phyloP scores from a whole-genome alignment of 805 yeast species.

The Pichia cabralensis region DNA sequence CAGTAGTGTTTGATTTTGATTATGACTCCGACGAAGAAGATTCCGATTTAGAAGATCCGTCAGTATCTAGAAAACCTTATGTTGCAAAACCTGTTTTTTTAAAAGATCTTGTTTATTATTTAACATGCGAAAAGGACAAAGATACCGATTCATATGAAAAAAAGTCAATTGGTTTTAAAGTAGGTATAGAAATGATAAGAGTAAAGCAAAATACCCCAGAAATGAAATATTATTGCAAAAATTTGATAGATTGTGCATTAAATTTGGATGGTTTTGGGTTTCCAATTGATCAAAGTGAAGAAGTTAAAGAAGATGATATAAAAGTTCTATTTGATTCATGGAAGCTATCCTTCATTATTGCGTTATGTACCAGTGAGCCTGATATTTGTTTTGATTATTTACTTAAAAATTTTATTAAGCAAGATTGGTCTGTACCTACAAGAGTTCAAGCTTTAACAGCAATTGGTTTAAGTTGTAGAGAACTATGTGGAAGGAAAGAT shows the following conservation, averaged over 20 bases:
- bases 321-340: slow-evolving; percentile 56
- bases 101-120: slow-evolving; percentile 56
- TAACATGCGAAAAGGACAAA: slow-evolving; percentile 34
- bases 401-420: slow-evolving; percentile 41
- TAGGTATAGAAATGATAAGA: slow-evolving; percentile 51
- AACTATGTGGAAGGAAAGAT: slow-evolving; percentile 50
- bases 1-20: slow-evolving; percentile 9
- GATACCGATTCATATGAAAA: slow-evolving; percentile 39
- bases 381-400: slow-evolving; percentile 35
- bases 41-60: slow-evolving; percentile 41
- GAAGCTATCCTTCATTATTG: slow-evolving; percentile 53
- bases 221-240: slow-evolving; percentile 45
- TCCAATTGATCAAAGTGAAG: slow-evolving; percentile 2
- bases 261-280: slow-evolving; percentile 38
- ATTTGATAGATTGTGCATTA: slow-evolving; percentile 40
- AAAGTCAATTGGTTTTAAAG: slow-evolving; percentile 37
- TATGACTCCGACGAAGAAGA: slow-evolving; percentile 27
- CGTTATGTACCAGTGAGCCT: slow-evolving; percentile 45
- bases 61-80: slow-evolving; percentile 26
- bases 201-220: slow-evolving; percentile 60
- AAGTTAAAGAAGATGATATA: slow-evolving; percentile 13
- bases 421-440: slow-evolving; percentile 77
- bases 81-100: slow-evolving; percentile 54
- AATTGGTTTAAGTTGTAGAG: slow-evolving; percentile 63
- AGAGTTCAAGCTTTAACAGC: slow-evolving; percentile 61